Evolutionary conservation across 305 asterid species (phyloP).

Genomic region (Solanum hybrid): DNA sequence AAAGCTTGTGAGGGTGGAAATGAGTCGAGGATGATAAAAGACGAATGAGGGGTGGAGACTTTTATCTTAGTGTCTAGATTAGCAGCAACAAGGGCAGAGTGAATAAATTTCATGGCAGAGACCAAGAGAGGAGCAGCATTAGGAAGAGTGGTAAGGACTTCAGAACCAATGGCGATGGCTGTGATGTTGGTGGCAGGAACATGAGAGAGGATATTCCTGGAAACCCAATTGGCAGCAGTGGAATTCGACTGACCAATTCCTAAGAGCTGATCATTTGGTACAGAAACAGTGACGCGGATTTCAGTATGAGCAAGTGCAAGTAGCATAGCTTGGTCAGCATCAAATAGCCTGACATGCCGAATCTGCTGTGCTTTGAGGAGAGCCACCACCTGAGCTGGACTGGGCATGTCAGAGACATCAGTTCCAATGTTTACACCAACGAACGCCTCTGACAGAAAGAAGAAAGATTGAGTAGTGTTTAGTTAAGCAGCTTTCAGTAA

Average conservation of each 20-base stretch:
- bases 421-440: constrained; percentile 23
- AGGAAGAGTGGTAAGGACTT: constrained; percentile 19
- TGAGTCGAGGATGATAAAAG: constrained; percentile 12
- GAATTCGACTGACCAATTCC: constrained; percentile 20
- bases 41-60: constrained; percentile 20
- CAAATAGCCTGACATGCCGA: constrained; percentile 16
- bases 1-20: constrained; percentile 23
- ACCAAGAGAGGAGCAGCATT: constrained; percentile 23
- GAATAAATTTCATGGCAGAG: constrained; percentile 12
- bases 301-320: constrained; percentile 22
- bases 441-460: constrained; percentile 2
- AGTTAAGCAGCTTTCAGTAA: not conserved
- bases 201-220: constrained; percentile 14
- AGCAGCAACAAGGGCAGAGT: constrained; percentile 24
- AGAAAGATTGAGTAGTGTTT: not conserved
- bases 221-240: constrained; percentile 21
- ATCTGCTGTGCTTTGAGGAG: constrained; percentile 23
- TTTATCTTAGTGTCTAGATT: constrained; percentile 11
- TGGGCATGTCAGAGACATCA: constrained; percentile 17
- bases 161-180: constrained; percentile 18
- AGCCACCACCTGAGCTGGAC: constrained; percentile 17
- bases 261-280: constrained; percentile 20
- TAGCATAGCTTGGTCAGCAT: constrained; percentile 19
- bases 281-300: constrained; percentile 13
- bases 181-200: constrained; percentile 23